A percentile compares a stretch with the other conserved stretches of the same genome.
phyloP scores from a whole-genome alignment of 352 stramenopile species.

The Thraustochytrium striatum region DNA sequence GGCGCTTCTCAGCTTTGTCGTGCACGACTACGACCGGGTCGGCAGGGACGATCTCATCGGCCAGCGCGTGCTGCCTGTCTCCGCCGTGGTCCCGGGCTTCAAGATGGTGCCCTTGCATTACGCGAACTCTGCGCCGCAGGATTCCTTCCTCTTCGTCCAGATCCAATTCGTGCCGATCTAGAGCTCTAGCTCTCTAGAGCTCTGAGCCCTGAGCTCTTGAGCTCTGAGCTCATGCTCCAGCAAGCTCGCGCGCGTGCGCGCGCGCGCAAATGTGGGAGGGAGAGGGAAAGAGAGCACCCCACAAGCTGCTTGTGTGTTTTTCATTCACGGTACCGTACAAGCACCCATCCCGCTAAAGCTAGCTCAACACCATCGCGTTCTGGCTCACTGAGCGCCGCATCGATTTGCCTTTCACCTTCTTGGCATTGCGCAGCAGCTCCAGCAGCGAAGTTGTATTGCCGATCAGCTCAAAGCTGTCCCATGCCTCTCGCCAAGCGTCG shows the following conservation, averaged over 20 bases:
- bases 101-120: constrained; percentile 18
- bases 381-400: background rate
- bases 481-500: background rate
- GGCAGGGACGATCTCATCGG: constrained; percentile 47
- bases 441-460: constrained; percentile 12
- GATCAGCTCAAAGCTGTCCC: constrained; percentile 40
- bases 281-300: too few relatives aligned
- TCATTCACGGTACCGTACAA: too few relatives aligned
- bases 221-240: too few relatives aligned
- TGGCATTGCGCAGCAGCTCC: background rate
- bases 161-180: constrained; percentile 1
- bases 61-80: constrained; percentile 40
- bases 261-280: too few relatives aligned
- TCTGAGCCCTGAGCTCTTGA: too few relatives aligned
- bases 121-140: constrained; percentile 20
- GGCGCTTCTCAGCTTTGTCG: constrained; percentile 46
- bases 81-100: constrained; percentile 29
- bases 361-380: background rate
- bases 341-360: too few relatives aligned
- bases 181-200: too few relatives aligned
- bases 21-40: constrained; percentile 30
- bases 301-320: too few relatives aligned
- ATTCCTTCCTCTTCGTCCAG: constrained; percentile 43
- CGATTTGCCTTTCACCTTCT: constrained; percentile 6
- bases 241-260: too few relatives aligned